Evolutionary conservation across 1,139 yeast species (phyloP).

Genomic region (Blastobotrys illinoisensis): DNA sequence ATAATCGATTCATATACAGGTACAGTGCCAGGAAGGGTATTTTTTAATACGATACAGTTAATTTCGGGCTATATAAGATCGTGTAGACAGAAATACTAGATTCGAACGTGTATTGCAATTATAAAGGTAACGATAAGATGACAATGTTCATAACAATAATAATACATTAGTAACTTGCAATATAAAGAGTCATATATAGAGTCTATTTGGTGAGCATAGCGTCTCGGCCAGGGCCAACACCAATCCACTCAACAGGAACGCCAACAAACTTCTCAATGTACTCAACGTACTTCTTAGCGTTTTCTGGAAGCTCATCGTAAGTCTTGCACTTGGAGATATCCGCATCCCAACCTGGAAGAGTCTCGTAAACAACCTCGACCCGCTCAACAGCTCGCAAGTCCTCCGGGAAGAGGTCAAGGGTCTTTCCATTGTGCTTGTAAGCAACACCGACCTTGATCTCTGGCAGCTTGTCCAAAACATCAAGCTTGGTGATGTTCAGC

Average conservation of each 20-base stretch:
- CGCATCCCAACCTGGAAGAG: conserved; percentile 90
- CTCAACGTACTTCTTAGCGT: conserved; percentile 76
- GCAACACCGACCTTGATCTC: conserved; percentile 84
- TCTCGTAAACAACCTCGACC: conserved; percentile 84
- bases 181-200: conserved; percentile 1
- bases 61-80: too few relatives aligned
- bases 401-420: conserved; percentile 80
- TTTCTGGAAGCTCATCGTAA: conserved; percentile 77
- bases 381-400: conserved; percentile 75
- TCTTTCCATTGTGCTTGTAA: conserved; percentile 72
- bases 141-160: background rate
- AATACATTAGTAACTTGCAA: background rate
- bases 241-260: conserved; percentile 93
- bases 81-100: too few relatives aligned
- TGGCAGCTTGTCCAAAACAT: conserved; percentile 83
- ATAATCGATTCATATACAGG: too few relatives aligned
- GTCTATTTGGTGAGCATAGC: conserved; percentile 28
- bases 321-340: conserved; percentile 69
- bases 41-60: too few relatives aligned
- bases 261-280: conserved; percentile 78
- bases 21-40: too few relatives aligned
- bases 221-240: conserved; percentile 96
- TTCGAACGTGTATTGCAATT: too few relatives aligned
- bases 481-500: conserved; percentile 90
- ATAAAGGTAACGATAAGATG: too few relatives aligned